Conservation (phyloP, 257 asterid genomes). For the Solanum tacnaense region DNA sequence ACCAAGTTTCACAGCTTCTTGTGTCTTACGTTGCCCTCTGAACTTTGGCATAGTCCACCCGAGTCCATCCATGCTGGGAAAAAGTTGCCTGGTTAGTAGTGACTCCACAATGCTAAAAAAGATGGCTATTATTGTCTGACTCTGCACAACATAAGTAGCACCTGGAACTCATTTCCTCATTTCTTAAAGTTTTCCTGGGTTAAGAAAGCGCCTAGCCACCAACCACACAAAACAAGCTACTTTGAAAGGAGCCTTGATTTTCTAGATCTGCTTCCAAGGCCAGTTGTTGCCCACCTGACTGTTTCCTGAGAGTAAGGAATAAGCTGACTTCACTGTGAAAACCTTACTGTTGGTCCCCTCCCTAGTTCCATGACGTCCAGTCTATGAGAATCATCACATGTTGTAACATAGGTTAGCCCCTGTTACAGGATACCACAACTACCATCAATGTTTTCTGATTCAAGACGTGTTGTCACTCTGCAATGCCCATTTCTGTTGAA, state of each 20-base stretch:
- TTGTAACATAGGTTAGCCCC: not conserved
- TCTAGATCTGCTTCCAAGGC: not conserved
- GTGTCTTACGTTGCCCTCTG: not conserved
- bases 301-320: not conserved
- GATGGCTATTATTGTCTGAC: not conserved
- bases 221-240: not conserved
- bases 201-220: not conserved
- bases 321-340: not conserved
- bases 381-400: not conserved
- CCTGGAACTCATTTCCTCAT: not conserved
- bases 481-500: not conserved
- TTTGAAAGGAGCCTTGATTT: not conserved
- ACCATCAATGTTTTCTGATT: not conserved
- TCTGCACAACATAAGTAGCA: not conserved
- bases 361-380: not conserved
- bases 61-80: not conserved
- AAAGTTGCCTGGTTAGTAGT: not conserved
- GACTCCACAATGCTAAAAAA: not conserved
- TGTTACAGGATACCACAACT: not conserved
- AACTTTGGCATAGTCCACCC: not conserved
- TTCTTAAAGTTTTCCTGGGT: not conserved
- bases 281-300: not conserved
- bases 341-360: not conserved
- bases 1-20: not conserved
- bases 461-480: not conserved